A percentile compares a stretch with the other conserved stretches of the same genome.
Conservation (phyloP, 148 eudicot species). For the Chenopodium suecicum region DNA sequence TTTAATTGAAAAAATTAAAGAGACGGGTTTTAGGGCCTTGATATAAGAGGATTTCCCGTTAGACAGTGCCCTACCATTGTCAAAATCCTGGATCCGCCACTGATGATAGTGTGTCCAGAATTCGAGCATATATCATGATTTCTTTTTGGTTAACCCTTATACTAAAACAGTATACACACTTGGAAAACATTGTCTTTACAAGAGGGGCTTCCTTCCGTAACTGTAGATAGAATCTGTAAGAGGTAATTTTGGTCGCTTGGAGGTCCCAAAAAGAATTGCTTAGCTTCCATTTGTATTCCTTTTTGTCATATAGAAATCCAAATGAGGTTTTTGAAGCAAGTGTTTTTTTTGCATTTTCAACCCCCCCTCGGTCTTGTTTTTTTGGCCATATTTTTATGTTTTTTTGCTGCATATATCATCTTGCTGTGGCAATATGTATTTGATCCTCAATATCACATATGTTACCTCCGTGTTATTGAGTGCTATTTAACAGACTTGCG, state of each 20-base stretch:
- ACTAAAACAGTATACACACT: constrained; percentile 9
- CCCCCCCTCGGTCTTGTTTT: no score
- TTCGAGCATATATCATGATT: not conserved
- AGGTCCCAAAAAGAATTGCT: not conserved
- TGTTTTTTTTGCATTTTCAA: not conserved
- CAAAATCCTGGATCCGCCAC: no score
- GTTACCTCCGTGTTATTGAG: no score
- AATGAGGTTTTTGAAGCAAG: not conserved
- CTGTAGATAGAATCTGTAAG: constrained; percentile 27
- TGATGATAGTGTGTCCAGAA: no score
- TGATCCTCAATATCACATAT: no score
- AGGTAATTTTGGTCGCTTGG: constrained; percentile 27
- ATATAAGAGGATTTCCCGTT: no score
- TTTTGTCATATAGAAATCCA: constrained; percentile 1
- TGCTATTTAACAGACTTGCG: no score
- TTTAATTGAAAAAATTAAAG: no score
- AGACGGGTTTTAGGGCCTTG: no score
- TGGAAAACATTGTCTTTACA: not conserved
- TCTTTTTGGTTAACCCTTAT: not conserved
- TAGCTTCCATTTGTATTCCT: constrained; percentile 12
- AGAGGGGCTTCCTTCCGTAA: constrained; percentile 22
- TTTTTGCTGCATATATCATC: not conserved
- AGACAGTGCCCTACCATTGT: no score
- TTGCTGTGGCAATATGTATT: no score
- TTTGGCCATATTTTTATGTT: no score